A percentile compares a stretch with the other conserved stretches of the same genome.
Evolutionary conservation across 2,329 filamentous ascomycete species (phyloP).

Genomic region (Akanthomyces dipterigenus): DNA sequence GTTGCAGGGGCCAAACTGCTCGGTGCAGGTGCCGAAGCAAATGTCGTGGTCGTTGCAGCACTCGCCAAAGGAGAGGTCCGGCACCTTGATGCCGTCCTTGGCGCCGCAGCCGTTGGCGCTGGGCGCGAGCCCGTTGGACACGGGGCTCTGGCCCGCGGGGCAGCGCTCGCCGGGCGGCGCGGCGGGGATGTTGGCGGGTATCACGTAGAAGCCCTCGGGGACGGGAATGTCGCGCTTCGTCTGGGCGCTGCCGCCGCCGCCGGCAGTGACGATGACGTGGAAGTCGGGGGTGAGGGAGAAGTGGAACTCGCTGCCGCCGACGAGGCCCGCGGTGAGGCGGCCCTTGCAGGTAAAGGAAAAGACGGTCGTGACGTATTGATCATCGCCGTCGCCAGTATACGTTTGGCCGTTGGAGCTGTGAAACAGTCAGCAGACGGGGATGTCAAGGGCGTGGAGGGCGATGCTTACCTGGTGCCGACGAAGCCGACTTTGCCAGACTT

Average conservation of each 20-base stretch:
- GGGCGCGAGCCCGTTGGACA: not conserved
- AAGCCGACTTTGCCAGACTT: constrained; percentile 10
- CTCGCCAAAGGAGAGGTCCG: constrained; percentile 6
- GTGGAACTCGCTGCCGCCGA: constrained; percentile 1
- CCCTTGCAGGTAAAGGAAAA: constrained; percentile 6
- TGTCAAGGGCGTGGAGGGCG: too few relatives aligned
- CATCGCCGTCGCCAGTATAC: not conserved
- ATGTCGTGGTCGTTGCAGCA: constrained; percentile 9
- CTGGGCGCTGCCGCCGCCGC: not conserved
- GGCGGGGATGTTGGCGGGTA: not conserved
- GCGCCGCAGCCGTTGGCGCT: constrained; percentile 9
- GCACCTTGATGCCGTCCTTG: constrained; percentile 7
- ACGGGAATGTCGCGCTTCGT: constrained; percentile 7
- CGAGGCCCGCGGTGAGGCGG: not conserved
- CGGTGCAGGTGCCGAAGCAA: constrained; percentile 6
- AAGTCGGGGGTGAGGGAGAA: constrained; percentile 3
- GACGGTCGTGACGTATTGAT: constrained; percentile 3
- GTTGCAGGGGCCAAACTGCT: constrained; percentile 8
- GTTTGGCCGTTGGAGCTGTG: constrained; percentile 5
- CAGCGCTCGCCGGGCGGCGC: constrained; percentile 6
- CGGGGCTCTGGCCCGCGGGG: not conserved
- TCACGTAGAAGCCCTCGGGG: constrained; percentile 4
- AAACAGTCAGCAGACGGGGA: not conserved
- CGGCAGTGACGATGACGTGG: not conserved
- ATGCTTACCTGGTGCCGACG: constrained; percentile 1